A percentile compares a stretch with the other conserved stretches of the same genome.
Conservation (phyloP, 1,284 basidiomycete genomes). For the Leccinum pachyderme region DNA sequence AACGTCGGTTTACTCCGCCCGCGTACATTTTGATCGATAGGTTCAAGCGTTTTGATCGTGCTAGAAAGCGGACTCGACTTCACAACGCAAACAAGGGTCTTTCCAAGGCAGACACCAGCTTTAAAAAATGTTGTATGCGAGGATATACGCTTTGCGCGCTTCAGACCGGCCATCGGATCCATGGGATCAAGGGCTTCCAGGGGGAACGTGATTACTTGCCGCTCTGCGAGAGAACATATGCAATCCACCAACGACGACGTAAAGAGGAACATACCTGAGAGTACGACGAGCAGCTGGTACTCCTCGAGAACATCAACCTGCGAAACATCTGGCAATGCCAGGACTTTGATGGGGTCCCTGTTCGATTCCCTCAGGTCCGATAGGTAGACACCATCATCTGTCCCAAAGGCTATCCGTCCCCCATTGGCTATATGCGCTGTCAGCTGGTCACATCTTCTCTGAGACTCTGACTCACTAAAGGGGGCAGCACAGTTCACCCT, state of each 20-base stretch:
- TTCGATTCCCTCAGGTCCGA: slow-evolving; percentile 79
- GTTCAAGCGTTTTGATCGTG: slow-evolving; percentile 97
- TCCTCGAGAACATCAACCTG: slow-evolving; percentile 98
- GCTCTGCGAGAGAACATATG: slow-evolving; percentile 51
- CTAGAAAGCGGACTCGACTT: slow-evolving; percentile 94
- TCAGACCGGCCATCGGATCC: slow-evolving; percentile 89
- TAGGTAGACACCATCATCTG: slow-evolving; percentile 95
- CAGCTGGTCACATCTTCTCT: slow-evolving; percentile 8
- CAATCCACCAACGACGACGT: slow-evolving; percentile 1
- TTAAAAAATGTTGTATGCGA: slow-evolving; percentile 99
- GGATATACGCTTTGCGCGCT: slow-evolving; percentile 93
- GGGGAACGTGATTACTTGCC: slow-evolving; percentile 95
- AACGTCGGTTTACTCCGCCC: slow-evolving; percentile 90
- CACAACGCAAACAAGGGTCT: slow-evolving; percentile 96
- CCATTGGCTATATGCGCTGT: slow-evolving; percentile 63
- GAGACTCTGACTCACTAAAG: slow-evolving; percentile 65
- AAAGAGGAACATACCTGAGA: slow-evolving; percentile 65
- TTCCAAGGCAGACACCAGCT: slow-evolving; percentile 88
- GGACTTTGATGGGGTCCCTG: slow-evolving; percentile 86
- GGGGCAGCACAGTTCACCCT: slow-evolving; percentile 95
- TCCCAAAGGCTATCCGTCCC: slow-evolving; percentile 90
- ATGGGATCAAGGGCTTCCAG: slow-evolving; percentile 89
- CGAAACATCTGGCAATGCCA: slow-evolving; percentile 85
- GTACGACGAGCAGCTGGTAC: slow-evolving; percentile 92
- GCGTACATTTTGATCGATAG: slow-evolving; percentile 87